Evolutionary conservation across 2,329 filamentous ascomycete genomes (phyloP).

Genomic region (Ceratocystis variospora): DNA sequence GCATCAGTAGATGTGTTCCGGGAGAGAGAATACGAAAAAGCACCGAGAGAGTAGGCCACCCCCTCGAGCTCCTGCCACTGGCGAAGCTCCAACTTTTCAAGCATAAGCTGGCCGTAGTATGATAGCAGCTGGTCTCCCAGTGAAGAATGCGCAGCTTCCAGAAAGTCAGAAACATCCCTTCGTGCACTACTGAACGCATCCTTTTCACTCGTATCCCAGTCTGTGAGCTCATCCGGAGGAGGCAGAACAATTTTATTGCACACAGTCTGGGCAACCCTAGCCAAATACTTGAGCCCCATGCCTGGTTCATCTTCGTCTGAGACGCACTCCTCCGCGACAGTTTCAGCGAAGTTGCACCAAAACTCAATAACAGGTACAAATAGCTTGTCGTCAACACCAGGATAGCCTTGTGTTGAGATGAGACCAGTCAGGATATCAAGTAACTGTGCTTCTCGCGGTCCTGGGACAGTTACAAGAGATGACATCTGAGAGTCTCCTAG

Average conservation of each 20-base stretch:
- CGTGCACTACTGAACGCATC: constrained; percentile 57
- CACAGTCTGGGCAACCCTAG: constrained; percentile 47
- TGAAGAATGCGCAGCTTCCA: constrained; percentile 56
- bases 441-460: constrained; percentile 39
- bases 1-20: constrained; percentile 45
- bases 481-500: constrained; percentile 54
- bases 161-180: constrained; percentile 64
- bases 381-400: constrained; percentile 59
- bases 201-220: constrained; percentile 58
- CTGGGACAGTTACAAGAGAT: constrained; percentile 40
- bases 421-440: constrained; percentile 50
- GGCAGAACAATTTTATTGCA: constrained; percentile 60
- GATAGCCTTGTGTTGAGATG: constrained; percentile 49
- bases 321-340: constrained; percentile 44
- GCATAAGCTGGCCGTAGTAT: constrained; percentile 42
- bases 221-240: constrained; percentile 38
- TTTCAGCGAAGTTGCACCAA: constrained; percentile 65
- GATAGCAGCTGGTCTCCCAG: constrained; percentile 42
- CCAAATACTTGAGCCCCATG: constrained; percentile 13
- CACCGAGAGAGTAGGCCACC: constrained; percentile 48
- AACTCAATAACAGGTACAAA: constrained; percentile 66
- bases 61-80: constrained; percentile 49
- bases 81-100: constrained; percentile 25
- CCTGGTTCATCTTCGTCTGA: constrained; percentile 34
- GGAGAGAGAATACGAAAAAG: constrained; percentile 50